Percentiles rank a stretch among this genome's conserved stretches.
Evolutionary conservation across 2,329 filamentous ascomycete genomes (phyloP).

Genomic region (Hypoxylon sp.): DNA sequence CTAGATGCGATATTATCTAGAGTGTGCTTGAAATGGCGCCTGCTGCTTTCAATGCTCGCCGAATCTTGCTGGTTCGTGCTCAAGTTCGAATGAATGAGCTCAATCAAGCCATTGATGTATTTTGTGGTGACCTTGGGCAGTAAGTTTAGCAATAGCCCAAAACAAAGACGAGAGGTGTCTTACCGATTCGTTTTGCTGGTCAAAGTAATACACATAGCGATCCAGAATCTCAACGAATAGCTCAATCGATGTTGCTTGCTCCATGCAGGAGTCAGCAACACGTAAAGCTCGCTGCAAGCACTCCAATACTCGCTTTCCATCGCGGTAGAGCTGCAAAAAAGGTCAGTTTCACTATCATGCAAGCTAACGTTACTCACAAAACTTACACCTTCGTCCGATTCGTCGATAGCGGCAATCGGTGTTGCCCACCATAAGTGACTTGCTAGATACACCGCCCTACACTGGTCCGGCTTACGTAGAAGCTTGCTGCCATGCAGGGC

Average conservation of each 20-base stretch:
- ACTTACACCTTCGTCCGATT: slow-evolving; percentile 75
- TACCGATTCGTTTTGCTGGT: slow-evolving; percentile 97
- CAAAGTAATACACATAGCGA: slow-evolving; percentile 99
- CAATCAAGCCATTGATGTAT: slow-evolving; percentile 97
- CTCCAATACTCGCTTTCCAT: slow-evolving; percentile 96
- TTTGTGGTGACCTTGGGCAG: slow-evolving; percentile 83
- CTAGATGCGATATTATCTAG: slow-evolving; percentile 92
- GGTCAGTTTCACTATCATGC: background rate
- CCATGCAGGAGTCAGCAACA: slow-evolving; percentile 99
- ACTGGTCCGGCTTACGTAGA: slow-evolving; percentile 97
- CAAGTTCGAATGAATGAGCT: slow-evolving; percentile 97
- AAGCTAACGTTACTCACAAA: background rate
- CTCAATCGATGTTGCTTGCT: slow-evolving; percentile 96
- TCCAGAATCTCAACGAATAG: slow-evolving; percentile 99
- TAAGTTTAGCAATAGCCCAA: slow-evolving; percentile 22
- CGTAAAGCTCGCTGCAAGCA: slow-evolving; percentile 95
- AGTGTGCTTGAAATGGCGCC: slow-evolving; percentile 94
- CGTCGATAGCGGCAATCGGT: slow-evolving; percentile 81
- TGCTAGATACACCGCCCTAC: slow-evolving; percentile 93
- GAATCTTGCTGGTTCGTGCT: slow-evolving; percentile 87
- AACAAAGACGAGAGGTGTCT: slow-evolving; percentile 49
- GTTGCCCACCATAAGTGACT: slow-evolving; percentile 99
- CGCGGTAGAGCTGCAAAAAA: slow-evolving; percentile 83
- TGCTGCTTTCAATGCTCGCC: slow-evolving; percentile 86
- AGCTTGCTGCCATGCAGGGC: slow-evolving; percentile 97